phyloP scores from a whole-genome alignment of 2,329 filamentous ascomycete species.

The Neurospora sp. region DNA sequence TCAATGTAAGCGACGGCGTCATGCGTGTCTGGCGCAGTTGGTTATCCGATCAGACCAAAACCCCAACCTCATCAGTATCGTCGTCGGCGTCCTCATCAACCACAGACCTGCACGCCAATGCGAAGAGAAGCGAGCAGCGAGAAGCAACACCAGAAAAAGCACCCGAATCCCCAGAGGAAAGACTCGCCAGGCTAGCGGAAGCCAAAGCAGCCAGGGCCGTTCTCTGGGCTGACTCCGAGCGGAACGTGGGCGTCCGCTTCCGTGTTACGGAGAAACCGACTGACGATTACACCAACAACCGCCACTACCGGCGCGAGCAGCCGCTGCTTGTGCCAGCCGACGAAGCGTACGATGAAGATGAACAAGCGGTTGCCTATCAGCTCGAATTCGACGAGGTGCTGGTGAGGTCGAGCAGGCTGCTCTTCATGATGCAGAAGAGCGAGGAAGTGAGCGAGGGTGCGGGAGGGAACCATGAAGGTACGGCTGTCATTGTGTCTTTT shows the following conservation, averaged over 20 bases:
- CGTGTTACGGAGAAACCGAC: constrained; percentile 42
- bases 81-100: background rate
- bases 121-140: constrained; percentile 2
- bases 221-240: constrained; percentile 57
- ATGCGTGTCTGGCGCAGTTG: constrained; percentile 65
- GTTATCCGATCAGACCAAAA: constrained; percentile 44
- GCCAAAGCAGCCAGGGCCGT: constrained; percentile 29
- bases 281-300: background rate
- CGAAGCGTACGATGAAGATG: constrained; percentile 31
- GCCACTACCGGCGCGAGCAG: constrained; percentile 20
- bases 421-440: constrained; percentile 57
- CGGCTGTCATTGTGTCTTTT: background rate
- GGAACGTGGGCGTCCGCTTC: constrained; percentile 60
- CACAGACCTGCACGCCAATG: constrained; percentile 26
- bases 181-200: background rate
- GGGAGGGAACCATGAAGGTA: constrained; percentile 38
- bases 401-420: constrained; percentile 52
- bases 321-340: constrained; percentile 48
- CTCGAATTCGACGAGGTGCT: constrained; percentile 65
- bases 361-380: constrained; percentile 58
- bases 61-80: constrained; percentile 5
- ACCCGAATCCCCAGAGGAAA: background rate
- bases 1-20: constrained; percentile 58
- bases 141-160: background rate
- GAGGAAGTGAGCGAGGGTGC: constrained; percentile 27